Evolutionary conservation across 805 yeast genomes (phyloP), one percentile per base, ranked within the genome.

Genomic region (Allodekkera sacchari): DNA sequence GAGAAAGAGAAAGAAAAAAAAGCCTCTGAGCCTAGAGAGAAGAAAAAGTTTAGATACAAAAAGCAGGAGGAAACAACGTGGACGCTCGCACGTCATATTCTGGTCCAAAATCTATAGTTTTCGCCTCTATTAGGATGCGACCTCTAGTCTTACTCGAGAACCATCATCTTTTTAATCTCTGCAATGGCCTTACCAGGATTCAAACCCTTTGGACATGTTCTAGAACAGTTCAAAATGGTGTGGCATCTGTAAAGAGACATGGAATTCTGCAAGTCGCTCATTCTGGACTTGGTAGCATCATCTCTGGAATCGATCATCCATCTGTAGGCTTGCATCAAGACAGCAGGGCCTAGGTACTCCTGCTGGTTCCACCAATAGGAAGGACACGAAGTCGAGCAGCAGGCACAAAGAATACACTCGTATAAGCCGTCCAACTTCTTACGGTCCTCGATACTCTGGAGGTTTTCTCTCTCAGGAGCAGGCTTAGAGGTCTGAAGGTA

Each of bases 361-460:
- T 88, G 95, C 67, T 85, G 95, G 67, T 92, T 92, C 98, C 98
- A 92, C 98, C 98, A 92, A 74, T 92, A 92, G 3, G 97, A 88
- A 33, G 98, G 98, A 69, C 98, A 92, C 13, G 97, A 79, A 32
- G 98, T 92, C 22, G 96, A 88, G 64, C 98, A 89, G 66, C 98
- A 88, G 8, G 98, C 98, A 68, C 98, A 89, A 56, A 89, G 68
- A 52, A 89, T 89, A 71, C 98, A 89, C 66, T 89, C 97, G 66
- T 89, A 89, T 47, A 92, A 66, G 35, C 98, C 98, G 60, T 92
- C 97, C 55, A 89, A 72, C 66, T 92, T 92, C 64, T 81, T 84
- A 65, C 98, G 80, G 67, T 92, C 98, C 44, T 69, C 94, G 43
- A 84, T 73, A 47, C 84, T 68, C 68, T 92, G 98, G 52, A 84